Percentiles rank a stretch among this genome's conserved stretches.
Conservation (phyloP, 1,284 basidiomycete species). For the Fomitopsis pinicola region DNA sequence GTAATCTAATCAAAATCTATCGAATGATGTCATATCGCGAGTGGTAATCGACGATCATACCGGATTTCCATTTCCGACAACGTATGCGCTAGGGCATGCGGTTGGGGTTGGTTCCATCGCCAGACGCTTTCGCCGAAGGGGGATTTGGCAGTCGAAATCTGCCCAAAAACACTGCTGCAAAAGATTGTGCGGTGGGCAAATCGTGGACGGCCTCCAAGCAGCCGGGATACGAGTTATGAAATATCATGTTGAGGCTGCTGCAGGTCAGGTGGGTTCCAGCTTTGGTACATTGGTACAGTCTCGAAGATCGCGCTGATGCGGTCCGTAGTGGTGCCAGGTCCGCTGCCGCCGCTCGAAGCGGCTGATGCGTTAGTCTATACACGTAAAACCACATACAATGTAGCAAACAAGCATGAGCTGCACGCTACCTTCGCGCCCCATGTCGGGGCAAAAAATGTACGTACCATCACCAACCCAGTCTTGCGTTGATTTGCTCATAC, state of each 20-base stretch:
- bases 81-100: slow-evolving; percentile 52
- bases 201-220: slow-evolving; percentile 26
- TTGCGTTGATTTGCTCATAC: neutral
- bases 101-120: slow-evolving; percentile 62
- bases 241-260: slow-evolving; percentile 56
- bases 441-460: slow-evolving; percentile 41
- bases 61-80: no score
- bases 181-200: slow-evolving; percentile 35
- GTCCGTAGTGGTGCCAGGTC: slow-evolving; percentile 53
- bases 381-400: slow-evolving; percentile 61
- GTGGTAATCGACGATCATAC: no score
- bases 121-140: slow-evolving; percentile 35
- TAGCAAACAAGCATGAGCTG: slow-evolving; percentile 60
- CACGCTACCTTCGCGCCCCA: slow-evolving; percentile 64
- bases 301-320: neutral
- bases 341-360: slow-evolving; percentile 57
- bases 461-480: slow-evolving; percentile 10
- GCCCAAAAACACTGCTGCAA: slow-evolving; percentile 52
- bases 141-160: slow-evolving; percentile 40
- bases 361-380: slow-evolving; percentile 65
- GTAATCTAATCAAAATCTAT: no score
- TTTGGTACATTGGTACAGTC: no score
- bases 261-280: slow-evolving; percentile 50
- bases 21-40: no score
- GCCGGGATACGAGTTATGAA: slow-evolving; percentile 34